phyloP scores from a whole-genome alignment of 23 red algal genomes.

The Agarophyton chilense region DNA sequence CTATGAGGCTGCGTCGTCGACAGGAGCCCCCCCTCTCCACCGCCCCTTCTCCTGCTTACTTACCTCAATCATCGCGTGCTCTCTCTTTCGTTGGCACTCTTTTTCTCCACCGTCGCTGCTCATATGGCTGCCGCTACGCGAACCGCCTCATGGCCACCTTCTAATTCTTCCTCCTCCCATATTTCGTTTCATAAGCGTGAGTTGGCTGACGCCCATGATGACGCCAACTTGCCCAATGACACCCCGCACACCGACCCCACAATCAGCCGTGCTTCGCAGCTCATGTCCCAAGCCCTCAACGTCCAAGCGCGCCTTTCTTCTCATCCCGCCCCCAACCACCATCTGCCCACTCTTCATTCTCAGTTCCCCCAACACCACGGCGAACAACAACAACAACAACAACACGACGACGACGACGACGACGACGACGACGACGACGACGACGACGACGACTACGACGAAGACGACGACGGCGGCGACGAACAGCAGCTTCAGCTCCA shows the following conservation, averaged over 20 bases:
- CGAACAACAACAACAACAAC: neutral
- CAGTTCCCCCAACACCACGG: neutral
- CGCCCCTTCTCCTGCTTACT: neutral
- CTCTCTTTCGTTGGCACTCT: neutral
- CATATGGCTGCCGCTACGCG: conserved; percentile 23
- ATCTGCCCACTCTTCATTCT: neutral
- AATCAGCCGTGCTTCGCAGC: neutral
- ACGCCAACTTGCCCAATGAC: neutral
- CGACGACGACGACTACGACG: neutral
- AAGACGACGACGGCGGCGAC: neutral
- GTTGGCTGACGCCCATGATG: neutral
- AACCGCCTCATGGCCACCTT: neutral
- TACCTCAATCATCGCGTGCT: neutral
- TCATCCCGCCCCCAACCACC: neutral
- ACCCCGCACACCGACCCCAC: neutral
- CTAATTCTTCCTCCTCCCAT: neutral
- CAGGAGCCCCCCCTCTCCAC: neutral
- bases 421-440: neutral
- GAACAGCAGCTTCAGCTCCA: neutral
- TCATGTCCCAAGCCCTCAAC: neutral
- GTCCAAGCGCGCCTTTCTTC: neutral
- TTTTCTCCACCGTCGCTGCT: neutral
- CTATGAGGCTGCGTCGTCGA: too few relatives aligned
- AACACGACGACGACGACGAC: neutral
- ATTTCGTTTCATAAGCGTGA: neutral